phyloP scores from a whole-genome alignment of 495 filamentous ascomycete genomes.

The Mycothermus thermophilus region DNA sequence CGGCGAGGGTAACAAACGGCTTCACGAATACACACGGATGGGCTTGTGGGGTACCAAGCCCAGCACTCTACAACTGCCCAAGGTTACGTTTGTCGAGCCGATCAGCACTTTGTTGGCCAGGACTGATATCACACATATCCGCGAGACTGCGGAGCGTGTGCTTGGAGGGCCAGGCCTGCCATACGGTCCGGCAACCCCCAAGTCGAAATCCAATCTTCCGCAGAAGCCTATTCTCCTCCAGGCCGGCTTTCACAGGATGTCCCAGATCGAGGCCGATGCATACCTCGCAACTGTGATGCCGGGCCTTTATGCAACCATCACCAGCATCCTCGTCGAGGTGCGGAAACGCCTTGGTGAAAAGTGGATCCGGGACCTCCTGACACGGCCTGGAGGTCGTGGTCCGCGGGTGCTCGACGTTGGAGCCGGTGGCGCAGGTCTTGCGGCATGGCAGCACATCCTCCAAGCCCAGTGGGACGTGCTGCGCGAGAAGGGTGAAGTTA shows the following conservation, averaged over 20 bases:
- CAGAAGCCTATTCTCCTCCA: slow-evolving; percentile 58
- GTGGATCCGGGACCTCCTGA: slow-evolving; percentile 60
- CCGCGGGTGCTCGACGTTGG: slow-evolving; percentile 77
- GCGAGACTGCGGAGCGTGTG: slow-evolving; percentile 46
- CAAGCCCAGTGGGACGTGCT: slow-evolving; percentile 65
- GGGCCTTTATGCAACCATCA: slow-evolving; percentile 58
- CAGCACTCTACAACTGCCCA: slow-evolving; percentile 56
- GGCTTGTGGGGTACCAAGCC: slow-evolving; percentile 56
- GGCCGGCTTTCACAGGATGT: slow-evolving; percentile 58
- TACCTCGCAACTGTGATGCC: slow-evolving; percentile 71
- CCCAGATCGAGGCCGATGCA: slow-evolving; percentile 74
- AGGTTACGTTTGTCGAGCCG: slow-evolving; percentile 48
- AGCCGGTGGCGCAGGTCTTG: slow-evolving; percentile 64
- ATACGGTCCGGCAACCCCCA: slow-evolving; percentile 41
- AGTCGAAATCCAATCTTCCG: slow-evolving; percentile 26
- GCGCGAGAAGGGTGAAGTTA: slow-evolving; percentile 32
- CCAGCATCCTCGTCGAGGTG: slow-evolving; percentile 66
- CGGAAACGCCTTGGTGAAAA: slow-evolving; percentile 68
- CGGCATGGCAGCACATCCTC: slow-evolving; percentile 75
- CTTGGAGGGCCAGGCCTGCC: slow-evolving; percentile 69
- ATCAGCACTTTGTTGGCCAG: slow-evolving; percentile 50
- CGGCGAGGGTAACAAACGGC: slow-evolving; percentile 15
- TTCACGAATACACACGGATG: slow-evolving; percentile 52
- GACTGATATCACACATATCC: slow-evolving; percentile 57
- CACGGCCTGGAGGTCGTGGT: slow-evolving; percentile 46